These are phyloP conservation scores for Sclerotinia borealis DNA, from an alignment of 2,329 filamentous ascomycete species.

Conservation along the genomic window DNA sequence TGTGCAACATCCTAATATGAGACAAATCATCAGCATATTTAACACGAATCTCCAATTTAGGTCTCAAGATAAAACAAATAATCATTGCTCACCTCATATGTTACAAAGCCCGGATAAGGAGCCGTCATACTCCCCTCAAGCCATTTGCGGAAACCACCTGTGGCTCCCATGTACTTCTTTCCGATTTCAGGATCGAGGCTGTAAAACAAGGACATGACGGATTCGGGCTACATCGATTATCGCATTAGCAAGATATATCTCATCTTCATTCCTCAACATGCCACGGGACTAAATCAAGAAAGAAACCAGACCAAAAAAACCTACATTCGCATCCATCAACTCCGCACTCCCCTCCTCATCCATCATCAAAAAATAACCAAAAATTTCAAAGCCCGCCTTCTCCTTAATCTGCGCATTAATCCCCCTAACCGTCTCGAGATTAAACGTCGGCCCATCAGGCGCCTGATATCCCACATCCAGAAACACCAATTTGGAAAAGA, in stretches of 20 bases:
- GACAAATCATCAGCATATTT: not conserved
- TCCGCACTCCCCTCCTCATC: conserved; percentile 12
- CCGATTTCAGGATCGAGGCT: conserved; percentile 6
- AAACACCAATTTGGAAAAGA: conserved; percentile 19
- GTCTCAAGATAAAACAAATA: not conserved
- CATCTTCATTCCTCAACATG: not conserved
- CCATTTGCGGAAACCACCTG: conserved; percentile 12
- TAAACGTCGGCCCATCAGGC: conserved; percentile 9
- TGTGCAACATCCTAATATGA: not conserved
- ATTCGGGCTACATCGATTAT: conserved; percentile 17
- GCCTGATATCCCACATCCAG: conserved; percentile 15
- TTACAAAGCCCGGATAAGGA: conserved; percentile 16
- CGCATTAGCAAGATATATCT: not conserved
- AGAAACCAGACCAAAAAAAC: not conserved
- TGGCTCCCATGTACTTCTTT: conserved; percentile 10
- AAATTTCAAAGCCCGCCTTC: conserved; percentile 17
- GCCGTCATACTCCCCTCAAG: conserved; percentile 1
- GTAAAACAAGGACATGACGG: conserved; percentile 16
- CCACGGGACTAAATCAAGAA: too few relatives aligned
- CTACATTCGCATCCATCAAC: conserved; percentile 18
- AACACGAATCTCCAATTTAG: rapidly evolving
- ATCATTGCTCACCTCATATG: conserved; percentile 1
- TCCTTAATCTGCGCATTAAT: conserved; percentile 16
- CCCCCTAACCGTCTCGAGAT: conserved; percentile 4
- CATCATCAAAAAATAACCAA: conserved; percentile 22